These are phyloP conservation scores for Scytalidium sp. DNA, from an alignment of 2,329 filamentous ascomycete species.

Conservation along the genomic window DNA sequence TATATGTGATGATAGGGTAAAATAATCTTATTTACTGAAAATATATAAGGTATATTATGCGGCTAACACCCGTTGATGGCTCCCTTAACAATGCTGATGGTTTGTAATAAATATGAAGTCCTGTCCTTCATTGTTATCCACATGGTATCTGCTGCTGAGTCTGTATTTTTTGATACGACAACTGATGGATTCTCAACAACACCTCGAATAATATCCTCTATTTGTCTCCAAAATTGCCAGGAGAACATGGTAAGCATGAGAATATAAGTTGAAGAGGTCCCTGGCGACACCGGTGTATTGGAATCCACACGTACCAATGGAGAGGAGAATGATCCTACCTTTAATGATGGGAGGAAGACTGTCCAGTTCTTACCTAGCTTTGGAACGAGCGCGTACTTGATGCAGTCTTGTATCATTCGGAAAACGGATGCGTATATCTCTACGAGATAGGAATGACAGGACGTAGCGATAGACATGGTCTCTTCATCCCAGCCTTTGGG, in stretches of 20 bases:
- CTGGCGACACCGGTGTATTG: constrained; percentile 1
- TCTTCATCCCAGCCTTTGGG: no score
- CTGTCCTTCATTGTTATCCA: no score
- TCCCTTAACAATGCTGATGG: no score
- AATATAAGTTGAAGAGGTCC: constrained; percentile 6
- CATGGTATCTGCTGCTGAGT: no score
- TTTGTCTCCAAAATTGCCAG: constrained; percentile 1
- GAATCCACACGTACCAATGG: constrained; percentile 5
- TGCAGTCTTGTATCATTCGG: constrained; percentile 9
- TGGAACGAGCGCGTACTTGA: constrained; percentile 2
- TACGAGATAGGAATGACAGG: constrained; percentile 5
- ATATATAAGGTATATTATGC: no score
- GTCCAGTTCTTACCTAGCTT: background rate
- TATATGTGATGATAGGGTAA: no score
- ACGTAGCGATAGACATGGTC: constrained; percentile 5
- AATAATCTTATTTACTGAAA: no score
- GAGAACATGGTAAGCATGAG: constrained; percentile 7
- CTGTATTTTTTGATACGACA: no score
- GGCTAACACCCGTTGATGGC: no score
- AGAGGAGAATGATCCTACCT: constrained; percentile 3
- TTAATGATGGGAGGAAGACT: constrained; percentile 3
- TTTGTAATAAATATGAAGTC: no score
- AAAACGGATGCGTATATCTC: constrained; percentile 8
- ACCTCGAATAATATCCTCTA: background rate
- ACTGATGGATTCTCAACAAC: no score